These are phyloP conservation scores for Trichoderma sp. DNA, from an alignment of 2,329 filamentous ascomycete genomes.

Conservation along the genomic window DNA sequence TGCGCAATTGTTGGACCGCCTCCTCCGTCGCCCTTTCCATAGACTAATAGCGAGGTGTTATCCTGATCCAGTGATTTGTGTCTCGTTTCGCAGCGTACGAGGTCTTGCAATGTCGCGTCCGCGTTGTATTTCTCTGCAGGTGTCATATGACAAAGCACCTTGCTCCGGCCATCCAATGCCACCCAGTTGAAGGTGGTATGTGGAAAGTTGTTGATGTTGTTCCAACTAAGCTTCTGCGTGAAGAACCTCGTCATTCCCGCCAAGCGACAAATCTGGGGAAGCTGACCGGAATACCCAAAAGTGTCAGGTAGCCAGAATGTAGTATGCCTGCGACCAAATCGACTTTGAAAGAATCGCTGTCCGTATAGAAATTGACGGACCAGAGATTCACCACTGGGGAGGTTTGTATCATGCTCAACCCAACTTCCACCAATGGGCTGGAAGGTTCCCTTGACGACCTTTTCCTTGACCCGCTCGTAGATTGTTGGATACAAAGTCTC, in stretches of 20 bases:
- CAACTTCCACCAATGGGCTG: background rate
- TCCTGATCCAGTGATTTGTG: background rate
- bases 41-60: background rate
- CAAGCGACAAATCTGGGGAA: background rate
- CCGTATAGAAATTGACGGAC: background rate
- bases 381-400: background rate
- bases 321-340: background rate
- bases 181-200: background rate
- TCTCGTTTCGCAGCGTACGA: background rate
- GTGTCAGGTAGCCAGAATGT: background rate
- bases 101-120: background rate
- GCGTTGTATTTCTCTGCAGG: background rate
- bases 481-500: background rate
- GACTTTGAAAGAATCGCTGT: background rate
- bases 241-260: background rate
- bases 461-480: background rate
- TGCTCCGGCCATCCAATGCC: background rate
- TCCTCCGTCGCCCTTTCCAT: background rate
- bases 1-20: background rate
- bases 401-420: background rate
- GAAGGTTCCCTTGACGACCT: background rate
- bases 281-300: background rate
- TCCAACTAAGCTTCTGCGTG: background rate
- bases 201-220: background rate
- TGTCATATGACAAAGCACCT: background rate